Evolutionary conservation across 1,284 basidiomycete genomes (phyloP).

Genomic region (Cutaneotrichosporon curvatum): DNA sequence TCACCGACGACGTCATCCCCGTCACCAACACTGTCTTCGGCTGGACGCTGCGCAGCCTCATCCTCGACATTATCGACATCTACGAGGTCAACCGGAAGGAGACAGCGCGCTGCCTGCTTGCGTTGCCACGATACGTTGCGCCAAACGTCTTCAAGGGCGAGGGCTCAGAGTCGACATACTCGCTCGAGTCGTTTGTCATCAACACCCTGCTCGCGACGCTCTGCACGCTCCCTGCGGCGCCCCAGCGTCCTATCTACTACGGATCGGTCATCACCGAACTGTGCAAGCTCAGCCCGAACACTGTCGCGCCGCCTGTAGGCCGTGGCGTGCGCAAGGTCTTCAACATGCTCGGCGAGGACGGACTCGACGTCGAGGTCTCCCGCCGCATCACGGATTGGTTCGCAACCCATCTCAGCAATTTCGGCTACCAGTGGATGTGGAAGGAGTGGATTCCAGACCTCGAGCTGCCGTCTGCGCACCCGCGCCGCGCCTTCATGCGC

Average conservation of each 20-base stretch:
- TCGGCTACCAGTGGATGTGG: constrained; percentile 99
- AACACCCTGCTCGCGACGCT: constrained; percentile 64
- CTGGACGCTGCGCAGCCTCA: constrained; percentile 67
- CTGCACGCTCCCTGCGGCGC: constrained; percentile 68
- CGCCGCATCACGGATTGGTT: constrained; percentile 90
- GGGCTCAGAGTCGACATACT: constrained; percentile 36
- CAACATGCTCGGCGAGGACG: constrained; percentile 57
- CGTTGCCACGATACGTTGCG: constrained; percentile 77
- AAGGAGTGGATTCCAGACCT: constrained; percentile 97
- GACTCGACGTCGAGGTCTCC: constrained; percentile 75
- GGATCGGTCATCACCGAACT: constrained; percentile 84
- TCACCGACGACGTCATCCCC: constrained; percentile 74
- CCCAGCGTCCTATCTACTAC: constrained; percentile 78
- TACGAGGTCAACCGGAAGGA: constrained; percentile 97
- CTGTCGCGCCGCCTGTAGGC: constrained; percentile 91
- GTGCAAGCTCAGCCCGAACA: constrained; percentile 82
- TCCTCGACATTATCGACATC: constrained; percentile 80
- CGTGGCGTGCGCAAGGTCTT: constrained; percentile 88
- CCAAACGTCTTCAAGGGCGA: constrained; percentile 65
- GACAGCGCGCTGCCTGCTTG: constrained; percentile 75
- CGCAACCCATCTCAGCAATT: constrained; percentile 92
- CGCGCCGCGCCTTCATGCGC: constrained; percentile 80
- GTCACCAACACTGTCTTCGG: constrained; percentile 64
- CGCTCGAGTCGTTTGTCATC: constrained; percentile 39
- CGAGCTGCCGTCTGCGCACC: constrained; percentile 63